Conservation (phyloP, 208 protist genomes). For the Tritrichomonas foetus region DNA sequence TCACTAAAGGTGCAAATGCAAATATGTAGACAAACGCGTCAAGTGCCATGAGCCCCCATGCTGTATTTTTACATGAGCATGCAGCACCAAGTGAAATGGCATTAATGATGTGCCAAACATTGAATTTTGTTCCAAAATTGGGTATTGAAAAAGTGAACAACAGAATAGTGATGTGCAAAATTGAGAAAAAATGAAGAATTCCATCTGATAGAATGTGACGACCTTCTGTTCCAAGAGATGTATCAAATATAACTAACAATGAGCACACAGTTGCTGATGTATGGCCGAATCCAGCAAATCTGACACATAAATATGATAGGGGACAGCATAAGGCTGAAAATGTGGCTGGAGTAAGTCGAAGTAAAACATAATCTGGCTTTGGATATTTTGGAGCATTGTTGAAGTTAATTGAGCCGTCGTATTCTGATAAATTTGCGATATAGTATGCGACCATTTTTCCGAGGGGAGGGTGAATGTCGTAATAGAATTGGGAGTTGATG, state of each 20-base stretch:
- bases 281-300: not conserved
- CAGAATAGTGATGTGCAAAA: not conserved
- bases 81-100: not conserved
- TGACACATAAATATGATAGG: not conserved
- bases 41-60: constrained; percentile 8
- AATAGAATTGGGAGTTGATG: not conserved
- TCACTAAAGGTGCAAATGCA: not conserved
- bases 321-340: not conserved
- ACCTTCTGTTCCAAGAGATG: not conserved
- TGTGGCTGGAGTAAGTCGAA: not conserved
- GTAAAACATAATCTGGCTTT: not conserved
- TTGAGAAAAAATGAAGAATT: not conserved
- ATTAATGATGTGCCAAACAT: not conserved
- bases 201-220: constrained; percentile 16
- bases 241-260: not conserved
- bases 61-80: not conserved
- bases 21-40: not conserved
- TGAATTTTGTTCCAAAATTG: not conserved
- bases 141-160: not conserved
- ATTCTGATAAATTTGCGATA: not conserved
- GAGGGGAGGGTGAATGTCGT: constrained; percentile 2
- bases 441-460: not conserved
- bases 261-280: not conserved
- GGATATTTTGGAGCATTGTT: not conserved
- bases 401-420: not conserved